phyloP scores from a whole-genome alignment of 192 early-diverging fungal genomes.

The Physocladia obscura region DNA sequence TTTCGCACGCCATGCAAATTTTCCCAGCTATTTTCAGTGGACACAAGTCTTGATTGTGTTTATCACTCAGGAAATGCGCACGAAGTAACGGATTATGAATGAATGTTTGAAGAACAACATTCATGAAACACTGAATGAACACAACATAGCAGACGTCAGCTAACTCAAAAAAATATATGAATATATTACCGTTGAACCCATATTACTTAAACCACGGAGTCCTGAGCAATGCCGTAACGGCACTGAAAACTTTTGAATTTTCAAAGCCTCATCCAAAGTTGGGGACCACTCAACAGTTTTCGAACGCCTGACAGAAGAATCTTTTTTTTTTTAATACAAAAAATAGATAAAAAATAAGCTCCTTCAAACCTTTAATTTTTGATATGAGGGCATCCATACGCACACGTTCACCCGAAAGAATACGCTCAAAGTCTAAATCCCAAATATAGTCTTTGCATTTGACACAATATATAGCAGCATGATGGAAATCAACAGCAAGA shows the following conservation, averaged over 20 bases:
- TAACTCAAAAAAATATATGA: not conserved
- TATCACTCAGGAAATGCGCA: conserved; percentile 89
- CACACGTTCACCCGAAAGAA: conserved; percentile 40
- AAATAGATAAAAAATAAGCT: conserved; percentile 42
- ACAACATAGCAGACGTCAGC: too few relatives aligned
- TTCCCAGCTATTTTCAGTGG: conserved; percentile 39
- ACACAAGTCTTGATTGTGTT: conserved; percentile 72
- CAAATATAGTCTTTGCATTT: conserved; percentile 84
- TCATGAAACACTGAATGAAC: conserved; percentile 79
- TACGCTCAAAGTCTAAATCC: conserved; percentile 68
- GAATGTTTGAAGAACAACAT: conserved; percentile 87
- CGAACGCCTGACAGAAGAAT: conserved; percentile 48
- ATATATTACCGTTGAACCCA: conserved; percentile 73
- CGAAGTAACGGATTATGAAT: conserved; percentile 89
- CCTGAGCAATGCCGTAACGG: conserved; percentile 48
- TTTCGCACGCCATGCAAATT: conserved; percentile 89
- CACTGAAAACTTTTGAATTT: conserved; percentile 48
- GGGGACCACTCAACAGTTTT: conserved; percentile 61
- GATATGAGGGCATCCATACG: conserved; percentile 49
- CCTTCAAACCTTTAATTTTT: conserved; percentile 45
- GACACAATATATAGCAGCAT: conserved; percentile 66
- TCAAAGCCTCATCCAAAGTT: conserved; percentile 49
- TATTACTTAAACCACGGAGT: conserved; percentile 84
- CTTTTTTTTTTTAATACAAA: conserved; percentile 25
- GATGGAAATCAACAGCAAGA: conserved; percentile 73